phyloP scores from a whole-genome alignment of 1,284 basidiomycete genomes.

The Puccinia triticina region DNA sequence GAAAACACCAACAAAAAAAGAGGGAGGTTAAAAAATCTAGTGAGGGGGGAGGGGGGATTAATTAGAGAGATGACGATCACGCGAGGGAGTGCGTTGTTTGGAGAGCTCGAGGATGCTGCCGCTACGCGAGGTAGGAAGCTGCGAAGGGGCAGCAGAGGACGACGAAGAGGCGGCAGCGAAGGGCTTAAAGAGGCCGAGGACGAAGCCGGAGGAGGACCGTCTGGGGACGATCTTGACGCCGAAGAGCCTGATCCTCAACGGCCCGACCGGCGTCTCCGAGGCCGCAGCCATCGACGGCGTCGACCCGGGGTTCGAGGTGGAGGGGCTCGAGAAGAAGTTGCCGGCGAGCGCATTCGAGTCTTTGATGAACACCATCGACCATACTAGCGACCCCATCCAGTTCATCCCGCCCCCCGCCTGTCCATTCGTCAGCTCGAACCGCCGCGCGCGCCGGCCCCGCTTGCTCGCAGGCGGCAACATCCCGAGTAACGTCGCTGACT shows the following conservation, averaged over 20 bases:
- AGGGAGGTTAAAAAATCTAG: neutral
- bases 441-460: neutral
- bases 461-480: constrained; percentile 24
- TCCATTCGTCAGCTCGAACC: constrained; percentile 13
- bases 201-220: neutral
- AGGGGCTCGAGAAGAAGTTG: neutral
- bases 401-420: neutral
- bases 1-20: neutral
- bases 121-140: neutral
- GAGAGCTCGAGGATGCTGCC: neutral
- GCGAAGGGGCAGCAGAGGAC: neutral
- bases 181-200: constrained; percentile 8
- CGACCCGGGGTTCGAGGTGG: neutral
- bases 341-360: constrained; percentile 32
- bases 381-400: constrained; percentile 36
- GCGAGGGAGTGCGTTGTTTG: neutral
- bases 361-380: constrained; percentile 50
- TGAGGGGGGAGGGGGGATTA: neutral
- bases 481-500: constrained; percentile 42
- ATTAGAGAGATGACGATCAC: constrained; percentile 2
- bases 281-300: neutral
- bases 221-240: constrained; percentile 15
- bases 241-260: constrained; percentile 16
- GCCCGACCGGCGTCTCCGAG: neutral
- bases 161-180: neutral